phyloP scores from a whole-genome alignment of 305 asterid genomes.

The Coffea humblotiana region DNA sequence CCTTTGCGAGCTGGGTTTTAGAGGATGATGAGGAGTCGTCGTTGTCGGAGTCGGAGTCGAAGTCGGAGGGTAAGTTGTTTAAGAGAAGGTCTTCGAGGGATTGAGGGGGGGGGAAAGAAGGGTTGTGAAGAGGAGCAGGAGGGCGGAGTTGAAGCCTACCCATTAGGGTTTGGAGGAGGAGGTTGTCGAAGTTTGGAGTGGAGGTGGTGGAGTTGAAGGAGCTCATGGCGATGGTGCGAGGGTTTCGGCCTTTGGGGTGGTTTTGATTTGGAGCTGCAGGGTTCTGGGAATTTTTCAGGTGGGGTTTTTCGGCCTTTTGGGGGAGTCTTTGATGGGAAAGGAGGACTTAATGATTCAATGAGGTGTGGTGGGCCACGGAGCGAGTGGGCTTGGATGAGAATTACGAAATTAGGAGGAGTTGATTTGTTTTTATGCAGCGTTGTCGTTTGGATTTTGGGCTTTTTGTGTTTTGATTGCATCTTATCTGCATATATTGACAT shows the following conservation, averaged over 20 bases:
- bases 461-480: too few species aligned
- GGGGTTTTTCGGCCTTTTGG: neutral
- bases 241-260: conserved; percentile 18
- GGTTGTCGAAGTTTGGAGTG: conserved; percentile 83
- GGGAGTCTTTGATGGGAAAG: neutral
- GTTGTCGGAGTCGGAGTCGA: conserved; percentile 40
- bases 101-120: conserved; percentile 45
- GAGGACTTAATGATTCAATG: conserved; percentile 13
- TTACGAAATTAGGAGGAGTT: too few species aligned
- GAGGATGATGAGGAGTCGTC: conserved; percentile 39
- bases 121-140: conserved; percentile 26
- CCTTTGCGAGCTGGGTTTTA: conserved; percentile 68
- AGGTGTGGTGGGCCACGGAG: neutral
- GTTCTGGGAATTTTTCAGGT: conserved; percentile 17
- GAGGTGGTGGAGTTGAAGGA: conserved; percentile 52
- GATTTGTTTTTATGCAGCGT: too few species aligned
- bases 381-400: neutral
- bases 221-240: conserved; percentile 37
- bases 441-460: neutral
- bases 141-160: conserved; percentile 67
- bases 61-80: conserved; percentile 61
- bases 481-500: too few species aligned
- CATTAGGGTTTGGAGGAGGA: conserved; percentile 81
- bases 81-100: conserved; percentile 77
- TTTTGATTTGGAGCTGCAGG: conserved; percentile 11